Evolutionary conservation across 495 filamentous ascomycete genomes (phyloP), one percentile per base, ranked within the genome.

Genomic region (Xylaria nigripes): DNA sequence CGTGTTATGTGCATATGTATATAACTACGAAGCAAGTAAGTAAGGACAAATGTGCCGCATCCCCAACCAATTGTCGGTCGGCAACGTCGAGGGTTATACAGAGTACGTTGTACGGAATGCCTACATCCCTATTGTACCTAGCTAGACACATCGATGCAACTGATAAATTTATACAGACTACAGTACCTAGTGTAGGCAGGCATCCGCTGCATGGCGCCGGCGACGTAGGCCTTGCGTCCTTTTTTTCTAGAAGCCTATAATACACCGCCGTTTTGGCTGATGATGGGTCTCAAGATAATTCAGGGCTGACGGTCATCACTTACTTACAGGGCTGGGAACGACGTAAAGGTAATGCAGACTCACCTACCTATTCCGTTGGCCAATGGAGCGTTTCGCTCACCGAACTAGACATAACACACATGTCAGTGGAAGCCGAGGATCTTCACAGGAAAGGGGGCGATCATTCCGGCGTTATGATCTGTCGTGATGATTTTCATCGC

Each of bases 251-350:
- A 50, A 50, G 29, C 34, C 25, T 45, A 25, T 36, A n/a, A n/a
- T 55, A 49, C 53, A 55, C 53, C 53, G 53, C 53, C 53, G 50
- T 55, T 45, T 42, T 30, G 18, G 15, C 16, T 42, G 38, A 41
- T 27, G n/a, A 51, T 30, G 13, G 32, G 32, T 43, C 43, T 30
- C 27, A 10, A 24, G 16, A n/a, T 24, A 13, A 40, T 34, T 55
- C 53, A 45, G 53, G 53, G 53, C 46, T 55, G 53, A 55, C 53
- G 19, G 36, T 10, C 10, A 5, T 30, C 5, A 15, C 32, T 2
- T 13, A 40, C n/a, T n/a, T 41, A 24, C 51, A 48, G 51, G 49
- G 44, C 44, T 54, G 34, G 34, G 24, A 6, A 21, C 21, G 2
- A 18, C 27, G 22, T 22, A 19, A 43, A 13, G 18, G 40, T 15